A percentile compares a stretch with the other conserved stretches of the same genome.
These are phyloP conservation scores for Postia placenta DNA, from an alignment of 768 basidiomycete genomes.

Conservation along the genomic window DNA sequence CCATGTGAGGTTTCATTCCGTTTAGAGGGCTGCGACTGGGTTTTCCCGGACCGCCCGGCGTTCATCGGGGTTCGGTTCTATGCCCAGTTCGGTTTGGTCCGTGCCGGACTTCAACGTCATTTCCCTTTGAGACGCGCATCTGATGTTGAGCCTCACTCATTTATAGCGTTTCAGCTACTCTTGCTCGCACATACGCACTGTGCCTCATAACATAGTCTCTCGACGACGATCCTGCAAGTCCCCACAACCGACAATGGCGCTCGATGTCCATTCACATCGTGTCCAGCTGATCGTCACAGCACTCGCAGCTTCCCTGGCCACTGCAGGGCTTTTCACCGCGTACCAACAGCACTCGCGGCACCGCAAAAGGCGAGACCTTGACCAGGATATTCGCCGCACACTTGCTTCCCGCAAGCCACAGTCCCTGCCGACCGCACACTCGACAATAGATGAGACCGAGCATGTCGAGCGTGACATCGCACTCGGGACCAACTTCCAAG, in stretches of 20 bases:
- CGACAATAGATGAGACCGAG: not conserved
- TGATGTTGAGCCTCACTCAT: no score
- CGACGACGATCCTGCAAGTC: no score
- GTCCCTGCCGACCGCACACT: not conserved
- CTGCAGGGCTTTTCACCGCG: constrained; percentile 51
- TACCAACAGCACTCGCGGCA: constrained; percentile 46
- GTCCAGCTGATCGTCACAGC: constrained; percentile 63
- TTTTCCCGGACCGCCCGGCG: no score
- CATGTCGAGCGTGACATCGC: constrained; percentile 6
- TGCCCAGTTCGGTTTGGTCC: no score
- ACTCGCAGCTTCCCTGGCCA: constrained; percentile 55
- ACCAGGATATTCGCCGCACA: constrained; percentile 51
- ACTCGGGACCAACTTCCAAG: constrained; percentile 1
- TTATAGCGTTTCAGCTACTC: no score
- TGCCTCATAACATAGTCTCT: no score
- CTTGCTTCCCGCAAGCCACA: constrained; percentile 23
- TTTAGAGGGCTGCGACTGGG: no score
- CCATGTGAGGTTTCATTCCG: no score
- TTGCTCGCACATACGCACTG: no score
- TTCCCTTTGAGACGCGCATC: no score
- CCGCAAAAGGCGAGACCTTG: constrained; percentile 44
- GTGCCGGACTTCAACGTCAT: no score
- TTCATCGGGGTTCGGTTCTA: no score
- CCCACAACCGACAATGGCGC: not conserved
- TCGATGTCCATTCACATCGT: constrained; percentile 42